A percentile compares a stretch with the other conserved stretches of the same genome.
Evolutionary conservation across 108 stramenopile species (phyloP).

Genomic region (Nitzschia sp.): DNA sequence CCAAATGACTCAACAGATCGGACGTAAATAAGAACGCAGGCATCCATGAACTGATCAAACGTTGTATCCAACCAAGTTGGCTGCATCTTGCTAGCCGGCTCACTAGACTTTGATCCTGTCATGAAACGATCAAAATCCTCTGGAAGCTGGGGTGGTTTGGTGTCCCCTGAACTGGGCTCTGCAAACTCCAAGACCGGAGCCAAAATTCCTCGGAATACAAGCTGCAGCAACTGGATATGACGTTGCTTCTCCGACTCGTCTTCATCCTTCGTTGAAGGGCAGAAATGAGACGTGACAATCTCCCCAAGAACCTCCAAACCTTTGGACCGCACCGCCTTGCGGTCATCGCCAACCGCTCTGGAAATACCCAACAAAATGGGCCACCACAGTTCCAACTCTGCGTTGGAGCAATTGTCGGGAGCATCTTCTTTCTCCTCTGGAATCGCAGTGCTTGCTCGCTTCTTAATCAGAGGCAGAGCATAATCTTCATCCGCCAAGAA

Average conservation of each 20-base stretch:
- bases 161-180: constrained; percentile 30
- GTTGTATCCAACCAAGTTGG: constrained; percentile 73
- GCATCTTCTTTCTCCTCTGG: constrained; percentile 2
- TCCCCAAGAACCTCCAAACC: constrained; percentile 58
- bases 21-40: constrained; percentile 66
- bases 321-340: constrained; percentile 62
- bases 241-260: constrained; percentile 34
- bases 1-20: constrained; percentile 61
- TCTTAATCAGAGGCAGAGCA: constrained; percentile 35
- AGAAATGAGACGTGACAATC: constrained; percentile 73
- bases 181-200: constrained; percentile 83
- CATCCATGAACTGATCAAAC: constrained; percentile 80
- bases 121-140: constrained; percentile 72
- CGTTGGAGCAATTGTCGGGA: constrained; percentile 9
- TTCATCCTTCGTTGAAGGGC: constrained; percentile 31
- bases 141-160: constrained; percentile 51
- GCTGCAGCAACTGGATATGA: constrained; percentile 73
- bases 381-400: constrained; percentile 93
- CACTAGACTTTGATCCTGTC: constrained; percentile 13
- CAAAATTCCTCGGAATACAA: constrained; percentile 78
- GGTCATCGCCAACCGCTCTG: constrained; percentile 76
- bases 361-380: constrained; percentile 92
- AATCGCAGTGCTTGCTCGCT: constrained; percentile 5
- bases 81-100: constrained; percentile 9
- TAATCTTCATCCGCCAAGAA: constrained; percentile 54